Evolutionary conservation across 306 rosid species (phyloP).

Genomic region (Chamaecrista fasciculata): DNA sequence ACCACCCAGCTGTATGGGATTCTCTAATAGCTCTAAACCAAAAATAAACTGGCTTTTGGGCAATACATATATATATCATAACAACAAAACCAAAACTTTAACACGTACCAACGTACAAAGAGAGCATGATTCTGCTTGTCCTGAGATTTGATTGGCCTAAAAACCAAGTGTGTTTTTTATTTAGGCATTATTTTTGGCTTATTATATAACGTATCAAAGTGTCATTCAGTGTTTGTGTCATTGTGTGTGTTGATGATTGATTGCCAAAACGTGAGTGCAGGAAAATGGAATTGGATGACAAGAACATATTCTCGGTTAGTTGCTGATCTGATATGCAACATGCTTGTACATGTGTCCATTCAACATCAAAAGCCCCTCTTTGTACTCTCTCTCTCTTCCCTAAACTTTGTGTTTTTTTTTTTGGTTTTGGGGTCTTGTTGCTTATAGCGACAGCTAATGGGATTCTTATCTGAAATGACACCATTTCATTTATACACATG

Average conservation of each 20-base stretch:
- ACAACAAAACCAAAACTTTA: slow-evolving; percentile 1
- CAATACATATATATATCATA: slow-evolving; percentile 19
- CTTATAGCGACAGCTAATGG: slow-evolving; percentile 23
- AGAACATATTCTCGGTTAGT: slow-evolving; percentile 59
- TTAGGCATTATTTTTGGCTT: not conserved
- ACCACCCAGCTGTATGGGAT: slow-evolving; percentile 35
- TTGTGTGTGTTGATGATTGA: slow-evolving; percentile 27
- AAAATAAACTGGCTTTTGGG: not conserved
- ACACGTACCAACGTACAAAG: slow-evolving; percentile 37
- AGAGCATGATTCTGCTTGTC: slow-evolving; percentile 28
- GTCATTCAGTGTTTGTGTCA: slow-evolving; percentile 30
- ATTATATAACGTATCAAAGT: slow-evolving; percentile 2
- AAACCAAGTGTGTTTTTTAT: slow-evolving; percentile 10
- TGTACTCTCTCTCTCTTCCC: not conserved
- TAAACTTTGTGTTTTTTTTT: not conserved
- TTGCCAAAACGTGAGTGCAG: not conserved
- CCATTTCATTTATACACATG: slow-evolving; percentile 26
- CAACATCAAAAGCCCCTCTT: not conserved
- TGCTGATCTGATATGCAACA: slow-evolving; percentile 45
- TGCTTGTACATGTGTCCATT: slow-evolving; percentile 32
- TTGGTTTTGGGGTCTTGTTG: slow-evolving; percentile 18
- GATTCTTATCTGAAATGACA: slow-evolving; percentile 40
- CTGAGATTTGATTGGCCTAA: slow-evolving; percentile 23
- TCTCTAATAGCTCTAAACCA: not conserved
- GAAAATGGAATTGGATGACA: not conserved